Base-by-base conservation (phyloP, 148 eudicot genomes). In the Selenicereus undatus region DNA sequence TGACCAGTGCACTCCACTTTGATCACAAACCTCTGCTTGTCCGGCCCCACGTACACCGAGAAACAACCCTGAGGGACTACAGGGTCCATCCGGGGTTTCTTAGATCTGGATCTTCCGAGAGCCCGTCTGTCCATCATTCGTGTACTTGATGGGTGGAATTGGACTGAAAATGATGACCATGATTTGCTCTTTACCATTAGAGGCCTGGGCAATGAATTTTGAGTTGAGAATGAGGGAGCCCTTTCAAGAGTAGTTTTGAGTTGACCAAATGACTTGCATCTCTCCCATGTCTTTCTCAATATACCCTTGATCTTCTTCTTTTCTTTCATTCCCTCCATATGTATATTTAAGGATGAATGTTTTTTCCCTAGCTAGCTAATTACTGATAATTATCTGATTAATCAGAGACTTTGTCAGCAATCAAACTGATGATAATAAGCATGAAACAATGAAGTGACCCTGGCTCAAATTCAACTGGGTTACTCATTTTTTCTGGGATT, bases 41-140 rank as follows among this genome's bases (percentile, higher is more conserved):
- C 79, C 0, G 90, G 86, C 8, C 98, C 98, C 73, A 94, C 98
- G 42, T 91, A 94, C 27, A 94, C 93, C 12, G 94, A 86, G 77
- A 94, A 90, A 72, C 91, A 91, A 4, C 97, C 97, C 51, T 88
- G 85, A 5, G 97, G 93, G 1, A 86, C 87, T 8, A 81, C 69
- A 5, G 78, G 73, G 14, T 39, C 70, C 62, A 68, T 7, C 5
- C 71, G 71, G 6, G 71, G 71, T 16, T 66, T 66, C 36, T 66
- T 66, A 2, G 71, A 66, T 27, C 32, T 54, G n/a, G 71, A 66
- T 12, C 71, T 66, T 36, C 71, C 71, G 0, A 66, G 4, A 64
- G 22, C 71, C 73, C 78, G 65, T 35, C 24, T 62, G 11, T 62
- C 68, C 12, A 4, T n/a, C 29, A 2, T 56, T 0, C 68, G 68